Base-by-base conservation (phyloP, 2,329 filamentous ascomycete genomes). In the Fusarium sp. region DNA sequence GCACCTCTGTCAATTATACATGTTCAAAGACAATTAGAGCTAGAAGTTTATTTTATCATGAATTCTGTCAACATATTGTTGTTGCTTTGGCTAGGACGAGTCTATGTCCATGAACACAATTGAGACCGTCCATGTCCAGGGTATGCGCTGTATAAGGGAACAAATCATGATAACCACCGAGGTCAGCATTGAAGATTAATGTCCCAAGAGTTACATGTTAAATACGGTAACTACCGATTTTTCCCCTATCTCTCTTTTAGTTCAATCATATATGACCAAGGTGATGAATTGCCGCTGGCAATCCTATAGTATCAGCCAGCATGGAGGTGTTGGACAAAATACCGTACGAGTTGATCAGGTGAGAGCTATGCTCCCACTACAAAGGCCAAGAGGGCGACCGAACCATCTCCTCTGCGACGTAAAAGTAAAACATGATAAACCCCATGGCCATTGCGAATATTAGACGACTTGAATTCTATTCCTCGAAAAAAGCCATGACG, bases 311-410 rank as follows among this genome's bases (percentile, higher is more conserved):
- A 18, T 48, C 2, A 48, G 9, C 23, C 5, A 10, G 23, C 11
- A 48, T 48, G 23, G 14, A 48, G 23, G 23, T 27, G 23, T 18
- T 48, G 45, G 23, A 18, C 45, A n/a, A 30, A 32, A 52, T 2
- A 54, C 27, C 50, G 27, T 34, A 54, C 50, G 50, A 54, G 27
- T 20, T 54, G 27, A 54, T 54, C 50, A 54, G 27, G 11, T 32
- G 50, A 32, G 50, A n/a, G 48, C 25, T 30, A 52, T 52, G 25
- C 16, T 30, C 16, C 25, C 48, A 52, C 48, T n/a, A n/a, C 48
- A 5, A 11, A 30, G 3, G 5, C n/a, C 10, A 52, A 30, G 25
- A 52, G 6, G 3, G 16, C 48, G 6, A n/a, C 18, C 27, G 27
- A 54, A 54, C 50, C 50, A 32, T 54, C 10, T 11, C 48, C 20